Evolutionary conservation across 225 moss, liverwort and hornwort genomes (phyloP), one percentile per base, ranked within the genome.

Genomic region (Lunularia cruciata): DNA sequence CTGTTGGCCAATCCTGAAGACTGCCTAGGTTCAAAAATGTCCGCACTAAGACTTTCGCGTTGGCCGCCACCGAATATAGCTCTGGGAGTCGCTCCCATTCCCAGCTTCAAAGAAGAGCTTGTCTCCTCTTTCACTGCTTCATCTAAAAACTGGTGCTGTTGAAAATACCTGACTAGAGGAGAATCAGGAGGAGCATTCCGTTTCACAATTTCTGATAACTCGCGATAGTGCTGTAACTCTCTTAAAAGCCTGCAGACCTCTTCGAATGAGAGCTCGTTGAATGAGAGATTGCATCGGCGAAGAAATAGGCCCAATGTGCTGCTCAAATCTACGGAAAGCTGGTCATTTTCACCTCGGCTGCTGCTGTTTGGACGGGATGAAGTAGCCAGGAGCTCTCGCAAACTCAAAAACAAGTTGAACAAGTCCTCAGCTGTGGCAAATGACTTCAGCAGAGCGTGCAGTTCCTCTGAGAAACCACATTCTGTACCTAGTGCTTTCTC

Each of bases 231-330:
- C 63, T 90, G 86, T 69, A 95, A 35, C 72, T 95, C 95, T 37
- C 87, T 84, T 11, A 95, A 78, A 33, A 92, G 81, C 43, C 88
- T 83, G 36, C 90, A 92, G 5, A 88, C 84, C 25, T 92, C 90
- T 75, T 92, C 92, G 67, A 95, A 95, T 15, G 95, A 88, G 33
- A 95, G 87, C 73, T 90, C 81, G 33, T 89, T 95, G 73, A 92
- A 95, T 4, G 87, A 88, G 6, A 95, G 84, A 58, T 86, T 83
- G 72, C 95, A 95, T 48, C 88, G 76, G 26, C 92, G 79, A 39
- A 95, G 78, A 67, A 95, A 92, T 49, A 90, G 84, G 57, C 95
- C 95, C 22, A 88, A 77, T 28, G 86, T 88, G 77, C 95, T 95
- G 73, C 84, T 88, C 30, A 81, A 76, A 59, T 90, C 92, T 48